These are phyloP conservation scores for Craterostigma plantagineum DNA, from an alignment of 257 asterid genomes.

Conservation along the genomic window DNA sequence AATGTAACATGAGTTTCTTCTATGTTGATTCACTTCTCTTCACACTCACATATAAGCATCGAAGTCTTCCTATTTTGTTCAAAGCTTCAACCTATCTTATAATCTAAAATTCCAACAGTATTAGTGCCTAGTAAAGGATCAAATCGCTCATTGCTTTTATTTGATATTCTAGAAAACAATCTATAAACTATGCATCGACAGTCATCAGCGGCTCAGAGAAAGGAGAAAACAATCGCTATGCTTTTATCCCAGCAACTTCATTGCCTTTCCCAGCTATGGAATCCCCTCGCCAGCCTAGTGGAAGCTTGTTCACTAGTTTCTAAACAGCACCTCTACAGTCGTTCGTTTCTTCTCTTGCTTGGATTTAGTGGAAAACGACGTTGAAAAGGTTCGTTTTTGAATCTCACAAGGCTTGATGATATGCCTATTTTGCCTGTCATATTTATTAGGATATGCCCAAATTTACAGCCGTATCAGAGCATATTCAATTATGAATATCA, in stretches of 20 bases:
- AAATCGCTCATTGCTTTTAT: too few species aligned
- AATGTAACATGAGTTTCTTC: too few species aligned
- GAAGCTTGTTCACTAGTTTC: constrained; percentile 78
- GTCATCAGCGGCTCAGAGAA: constrained; percentile 70
- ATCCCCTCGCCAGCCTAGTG: constrained; percentile 50
- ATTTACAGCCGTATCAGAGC: too few species aligned
- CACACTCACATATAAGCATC: too few species aligned
- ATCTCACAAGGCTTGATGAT: too few species aligned
- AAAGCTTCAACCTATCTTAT: too few species aligned
- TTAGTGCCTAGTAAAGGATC: neutral
- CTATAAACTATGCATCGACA: constrained; percentile 20
- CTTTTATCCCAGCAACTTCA: constrained; percentile 67
- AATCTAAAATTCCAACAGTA: too few species aligned
- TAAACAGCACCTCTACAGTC: constrained; percentile 78
- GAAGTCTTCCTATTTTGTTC: constrained; percentile 11
- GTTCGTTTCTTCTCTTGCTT: constrained; percentile 59
- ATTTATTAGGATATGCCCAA: too few species aligned
- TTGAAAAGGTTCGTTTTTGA: constrained; percentile 42
- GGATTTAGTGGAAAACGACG: constrained; percentile 60
- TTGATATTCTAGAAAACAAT: too few species aligned
- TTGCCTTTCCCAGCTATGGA: constrained; percentile 43
- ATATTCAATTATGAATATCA: too few species aligned
- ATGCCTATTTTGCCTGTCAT: too few species aligned
- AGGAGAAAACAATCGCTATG: constrained; percentile 80
- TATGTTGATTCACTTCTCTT: too few species aligned